phyloP scores from a whole-genome alignment of 169 alveolate species.

The Plasmodium coatneyi region DNA sequence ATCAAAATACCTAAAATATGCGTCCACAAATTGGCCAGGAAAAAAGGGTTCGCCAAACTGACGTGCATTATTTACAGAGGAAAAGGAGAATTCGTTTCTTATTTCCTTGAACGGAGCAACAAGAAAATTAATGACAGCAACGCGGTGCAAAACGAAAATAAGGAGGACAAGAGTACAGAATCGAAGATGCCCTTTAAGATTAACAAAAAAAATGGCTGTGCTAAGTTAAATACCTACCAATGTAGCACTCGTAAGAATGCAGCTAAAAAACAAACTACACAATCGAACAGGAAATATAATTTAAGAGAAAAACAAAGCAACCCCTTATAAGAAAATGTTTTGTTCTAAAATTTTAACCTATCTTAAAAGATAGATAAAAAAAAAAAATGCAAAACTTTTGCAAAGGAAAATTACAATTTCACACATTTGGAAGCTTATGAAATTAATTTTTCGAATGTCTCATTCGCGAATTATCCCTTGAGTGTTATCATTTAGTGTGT shows the following conservation, averaged over 20 bases:
- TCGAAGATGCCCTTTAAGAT: background rate
- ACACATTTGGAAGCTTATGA: background rate
- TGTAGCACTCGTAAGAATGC: background rate
- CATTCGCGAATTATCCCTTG: background rate
- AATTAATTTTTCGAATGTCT: background rate
- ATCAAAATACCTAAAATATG: constrained; percentile 67
- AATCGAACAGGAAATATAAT: constrained; percentile 12
- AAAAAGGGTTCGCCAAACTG: constrained; percentile 51
- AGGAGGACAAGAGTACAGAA: background rate
- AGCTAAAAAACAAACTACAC: constrained; percentile 4
- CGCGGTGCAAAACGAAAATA: constrained; percentile 9
- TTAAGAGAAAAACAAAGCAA: constrained; percentile 52
- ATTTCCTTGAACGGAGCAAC: constrained; percentile 35
- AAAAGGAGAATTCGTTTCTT: constrained; percentile 67
- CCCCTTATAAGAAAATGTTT: background rate
- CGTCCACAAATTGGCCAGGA: constrained; percentile 61
- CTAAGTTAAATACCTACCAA: constrained; percentile 1
- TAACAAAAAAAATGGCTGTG: background rate
- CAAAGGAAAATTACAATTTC: background rate
- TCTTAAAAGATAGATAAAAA: background rate
- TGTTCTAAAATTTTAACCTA: constrained; percentile 4
- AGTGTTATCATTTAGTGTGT: background rate
- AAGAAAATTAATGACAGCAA: constrained; percentile 31
- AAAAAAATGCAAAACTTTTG: background rate
- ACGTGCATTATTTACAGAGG: constrained; percentile 67